These are phyloP conservation scores for Chloranthus sessilifolius DNA, from an alignment of 164 flowering plant species.

Conservation along the genomic window DNA sequence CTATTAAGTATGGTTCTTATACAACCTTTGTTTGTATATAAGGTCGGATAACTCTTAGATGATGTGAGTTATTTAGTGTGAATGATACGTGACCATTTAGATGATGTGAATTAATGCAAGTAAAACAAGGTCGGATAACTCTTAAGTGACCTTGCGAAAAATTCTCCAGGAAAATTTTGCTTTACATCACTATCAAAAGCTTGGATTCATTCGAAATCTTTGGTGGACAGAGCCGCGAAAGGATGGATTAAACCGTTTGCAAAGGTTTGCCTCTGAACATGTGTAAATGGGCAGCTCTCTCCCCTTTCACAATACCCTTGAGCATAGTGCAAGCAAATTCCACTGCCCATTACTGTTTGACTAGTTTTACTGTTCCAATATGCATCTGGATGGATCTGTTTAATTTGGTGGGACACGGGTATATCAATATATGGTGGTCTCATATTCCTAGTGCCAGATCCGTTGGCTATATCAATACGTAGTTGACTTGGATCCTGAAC, in stretches of 20 bases:
- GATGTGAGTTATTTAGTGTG: too few relatives aligned
- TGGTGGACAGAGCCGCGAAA: constrained; percentile 15
- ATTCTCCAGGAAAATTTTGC: constrained; percentile 40
- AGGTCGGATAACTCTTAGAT: too few relatives aligned
- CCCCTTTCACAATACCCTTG: constrained; percentile 26
- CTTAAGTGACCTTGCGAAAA: constrained; percentile 42
- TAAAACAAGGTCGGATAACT: constrained; percentile 28
- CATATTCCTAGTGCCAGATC: constrained; percentile 19
- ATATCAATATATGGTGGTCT: constrained; percentile 26
- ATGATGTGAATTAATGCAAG: too few relatives aligned
- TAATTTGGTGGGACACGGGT: constrained; percentile 23
- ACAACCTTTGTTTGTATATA: too few relatives aligned
- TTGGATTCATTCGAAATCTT: constrained; percentile 18
- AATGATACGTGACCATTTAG: constrained; percentile 28
- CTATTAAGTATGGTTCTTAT: too few relatives aligned
- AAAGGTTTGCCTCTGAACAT: constrained; percentile 15
- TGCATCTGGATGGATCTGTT: constrained; percentile 26
- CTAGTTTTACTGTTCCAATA: constrained; percentile 21
- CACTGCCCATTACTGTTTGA: constrained; percentile 8
- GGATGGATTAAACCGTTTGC: constrained; percentile 3
- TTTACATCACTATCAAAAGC: constrained; percentile 28
- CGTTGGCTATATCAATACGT: constrained; percentile 15
- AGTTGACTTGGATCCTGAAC: constrained; percentile 28
- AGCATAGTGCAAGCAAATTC: constrained; percentile 18
- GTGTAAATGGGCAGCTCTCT: constrained; percentile 16